These are phyloP conservation scores for Cairneyella variabilis DNA, from an alignment of 495 filamentous ascomycete genomes.

Conservation along the genomic window DNA sequence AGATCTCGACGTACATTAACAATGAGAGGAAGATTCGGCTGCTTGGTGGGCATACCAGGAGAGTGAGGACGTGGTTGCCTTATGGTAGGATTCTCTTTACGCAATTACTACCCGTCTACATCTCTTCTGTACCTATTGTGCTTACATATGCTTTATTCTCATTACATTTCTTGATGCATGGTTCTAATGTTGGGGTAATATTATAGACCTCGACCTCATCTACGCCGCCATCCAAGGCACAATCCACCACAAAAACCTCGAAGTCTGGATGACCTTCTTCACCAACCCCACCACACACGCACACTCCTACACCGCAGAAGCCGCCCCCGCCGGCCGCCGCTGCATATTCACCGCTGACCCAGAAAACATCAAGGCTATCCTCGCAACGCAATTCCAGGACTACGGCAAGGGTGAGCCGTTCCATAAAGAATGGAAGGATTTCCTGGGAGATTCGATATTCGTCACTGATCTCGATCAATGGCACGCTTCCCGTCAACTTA, in stretches of 20 bases:
- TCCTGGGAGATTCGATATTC: constrained; percentile 79
- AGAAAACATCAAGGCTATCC: constrained; percentile 81
- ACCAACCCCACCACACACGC: constrained; percentile 8
- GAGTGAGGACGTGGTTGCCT: constrained; percentile 26
- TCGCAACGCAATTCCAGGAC: constrained; percentile 69
- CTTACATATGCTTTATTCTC: too few relatives aligned
- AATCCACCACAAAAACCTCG: constrained; percentile 47
- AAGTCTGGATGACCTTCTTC: constrained; percentile 57
- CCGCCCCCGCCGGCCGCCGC: constrained; percentile 49
- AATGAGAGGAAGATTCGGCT: constrained; percentile 37
- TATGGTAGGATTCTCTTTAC: constrained; percentile 25
- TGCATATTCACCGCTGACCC: constrained; percentile 67
- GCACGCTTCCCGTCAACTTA: constrained; percentile 65
- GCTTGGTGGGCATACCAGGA: constrained; percentile 35
- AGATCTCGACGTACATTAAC: constrained; percentile 27
- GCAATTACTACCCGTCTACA: not conserved
- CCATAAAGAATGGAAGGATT: constrained; percentile 65
- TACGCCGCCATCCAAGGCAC: constrained; percentile 45
- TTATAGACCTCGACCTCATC: constrained; percentile 61
- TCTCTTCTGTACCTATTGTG: too few relatives aligned
- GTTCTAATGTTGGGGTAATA: too few relatives aligned
- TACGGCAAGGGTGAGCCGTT: constrained; percentile 70
- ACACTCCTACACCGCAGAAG: constrained; percentile 54
- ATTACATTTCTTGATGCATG: too few relatives aligned
- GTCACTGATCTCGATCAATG: constrained; percentile 69